These are phyloP conservation scores for Beauveria sp. DNA, from an alignment of 2,329 filamentous ascomycete species.

Conservation along the genomic window DNA sequence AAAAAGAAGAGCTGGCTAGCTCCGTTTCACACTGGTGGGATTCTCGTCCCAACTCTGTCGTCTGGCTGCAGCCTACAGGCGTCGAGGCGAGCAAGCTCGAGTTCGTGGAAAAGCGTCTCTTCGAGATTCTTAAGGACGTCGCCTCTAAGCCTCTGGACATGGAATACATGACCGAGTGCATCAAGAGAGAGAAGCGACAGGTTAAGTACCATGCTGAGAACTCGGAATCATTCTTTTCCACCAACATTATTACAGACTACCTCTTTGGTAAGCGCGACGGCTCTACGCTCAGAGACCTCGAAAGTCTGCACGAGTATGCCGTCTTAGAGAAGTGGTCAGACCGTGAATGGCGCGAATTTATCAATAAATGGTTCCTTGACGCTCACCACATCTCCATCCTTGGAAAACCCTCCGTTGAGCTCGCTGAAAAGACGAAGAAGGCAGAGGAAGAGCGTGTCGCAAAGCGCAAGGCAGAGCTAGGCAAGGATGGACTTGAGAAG, in stretches of 20 bases:
- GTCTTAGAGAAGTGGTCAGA: slow-evolving; percentile 73
- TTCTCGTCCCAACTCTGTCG: slow-evolving; percentile 69
- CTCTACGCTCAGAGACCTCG: slow-evolving; percentile 58
- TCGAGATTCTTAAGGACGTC: slow-evolving; percentile 75
- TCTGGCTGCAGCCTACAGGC: slow-evolving; percentile 78
- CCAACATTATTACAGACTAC: slow-evolving; percentile 84
- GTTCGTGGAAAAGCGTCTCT: slow-evolving; percentile 76
- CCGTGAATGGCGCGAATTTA: slow-evolving; percentile 71
- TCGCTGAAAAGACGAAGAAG: slow-evolving; percentile 73
- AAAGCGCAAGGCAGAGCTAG: slow-evolving; percentile 70
- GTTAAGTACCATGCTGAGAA: slow-evolving; percentile 78
- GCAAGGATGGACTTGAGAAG: slow-evolving; percentile 69
- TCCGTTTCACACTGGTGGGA: slow-evolving; percentile 75
- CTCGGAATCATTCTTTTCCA: slow-evolving; percentile 72
- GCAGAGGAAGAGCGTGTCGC: slow-evolving; percentile 74
- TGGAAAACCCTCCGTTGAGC: slow-evolving; percentile 72
- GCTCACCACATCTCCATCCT: slow-evolving; percentile 82
- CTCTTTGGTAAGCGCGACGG: slow-evolving; percentile 84
- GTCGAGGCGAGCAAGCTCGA: slow-evolving; percentile 81
- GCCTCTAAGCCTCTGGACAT: slow-evolving; percentile 77
- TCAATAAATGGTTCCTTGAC: slow-evolving; percentile 78
- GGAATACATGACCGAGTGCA: slow-evolving; percentile 81
- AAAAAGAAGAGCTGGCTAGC: slow-evolving; percentile 86
- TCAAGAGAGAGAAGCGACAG: slow-evolving; percentile 72
- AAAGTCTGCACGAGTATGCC: slow-evolving; percentile 53